phyloP scores from a whole-genome alignment of 2,329 filamentous ascomycete genomes.

The Pseudocercospora macadamiae region DNA sequence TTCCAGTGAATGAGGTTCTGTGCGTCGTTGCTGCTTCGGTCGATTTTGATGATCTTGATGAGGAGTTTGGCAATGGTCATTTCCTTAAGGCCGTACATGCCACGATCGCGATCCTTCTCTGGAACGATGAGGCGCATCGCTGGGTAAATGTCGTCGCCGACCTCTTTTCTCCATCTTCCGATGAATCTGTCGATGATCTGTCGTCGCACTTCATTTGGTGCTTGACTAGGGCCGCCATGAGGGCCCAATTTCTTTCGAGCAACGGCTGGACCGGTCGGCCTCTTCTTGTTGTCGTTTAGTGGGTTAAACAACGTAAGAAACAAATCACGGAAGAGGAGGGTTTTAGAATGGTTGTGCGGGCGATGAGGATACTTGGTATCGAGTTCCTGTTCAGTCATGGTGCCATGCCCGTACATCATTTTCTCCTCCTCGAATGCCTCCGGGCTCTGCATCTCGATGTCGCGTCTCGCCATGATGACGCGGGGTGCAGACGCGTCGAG shows the following conservation, averaged over 20 bases:
- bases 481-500: background rate
- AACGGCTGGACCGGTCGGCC: constrained; percentile 58
- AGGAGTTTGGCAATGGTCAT: constrained; percentile 85
- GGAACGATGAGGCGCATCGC: constrained; percentile 89
- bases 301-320: constrained; percentile 81
- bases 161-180: constrained; percentile 79
- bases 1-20: constrained; percentile 90
- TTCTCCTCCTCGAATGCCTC: constrained; percentile 52
- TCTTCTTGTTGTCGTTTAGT: constrained; percentile 75
- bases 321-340: constrained; percentile 79
- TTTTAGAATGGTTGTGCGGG: constrained; percentile 77
- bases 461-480: constrained; percentile 9
- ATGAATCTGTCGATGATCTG: constrained; percentile 87
- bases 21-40: constrained; percentile 86
- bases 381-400: constrained; percentile 50
- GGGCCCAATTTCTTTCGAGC: constrained; percentile 63
- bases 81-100: constrained; percentile 94
- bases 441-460: constrained; percentile 43
- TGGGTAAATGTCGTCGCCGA: constrained; percentile 91
- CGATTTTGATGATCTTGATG: constrained; percentile 91
- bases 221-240: constrained; percentile 47
- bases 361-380: constrained; percentile 73
- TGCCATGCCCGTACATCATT: constrained; percentile 53
- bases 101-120: constrained; percentile 87
- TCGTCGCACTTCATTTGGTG: constrained; percentile 75